Conservation (phyloP, 106 monocot genomes). For the Chionographis japonica region DNA sequence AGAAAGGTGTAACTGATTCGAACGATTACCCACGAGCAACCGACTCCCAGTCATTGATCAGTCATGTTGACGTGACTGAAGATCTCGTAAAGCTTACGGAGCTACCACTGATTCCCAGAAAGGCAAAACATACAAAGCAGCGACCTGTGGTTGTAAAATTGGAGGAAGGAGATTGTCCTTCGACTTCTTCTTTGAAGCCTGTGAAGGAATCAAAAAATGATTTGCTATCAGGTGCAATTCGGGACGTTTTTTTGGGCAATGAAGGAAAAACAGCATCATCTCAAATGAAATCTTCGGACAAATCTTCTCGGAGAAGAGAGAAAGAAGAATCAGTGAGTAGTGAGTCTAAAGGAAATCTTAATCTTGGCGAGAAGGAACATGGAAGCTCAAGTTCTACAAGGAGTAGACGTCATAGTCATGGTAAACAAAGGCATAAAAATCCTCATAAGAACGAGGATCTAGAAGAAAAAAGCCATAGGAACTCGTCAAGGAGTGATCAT, state of each 20-base stretch:
- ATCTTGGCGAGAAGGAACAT: slow-evolving; percentile 13
- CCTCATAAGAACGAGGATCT: slow-evolving; percentile 25
- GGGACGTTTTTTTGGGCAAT: slow-evolving; percentile 40
- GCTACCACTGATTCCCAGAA: slow-evolving; percentile 31
- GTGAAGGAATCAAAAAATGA: slow-evolving; percentile 33
- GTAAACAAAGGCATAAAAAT: slow-evolving; percentile 42
- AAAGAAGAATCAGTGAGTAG: slow-evolving; percentile 11
- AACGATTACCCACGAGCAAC: slow-evolving; percentile 68
- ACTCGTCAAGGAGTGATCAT: slow-evolving; percentile 28
- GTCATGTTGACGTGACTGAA: slow-evolving; percentile 18
- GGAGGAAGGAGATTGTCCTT: slow-evolving; percentile 43
- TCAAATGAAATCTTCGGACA: slow-evolving; percentile 14
- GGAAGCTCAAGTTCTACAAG: slow-evolving; percentile 37
- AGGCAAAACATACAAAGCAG: slow-evolving; percentile 45
- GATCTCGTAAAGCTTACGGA: slow-evolving; percentile 47
- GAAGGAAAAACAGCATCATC: slow-evolving; percentile 22
- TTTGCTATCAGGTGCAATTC: slow-evolving; percentile 54
- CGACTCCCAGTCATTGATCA: slow-evolving; percentile 20
- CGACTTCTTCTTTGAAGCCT: slow-evolving; percentile 13
- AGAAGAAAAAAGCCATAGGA: slow-evolving; percentile 38
- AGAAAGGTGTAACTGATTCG: slow-evolving; percentile 39
- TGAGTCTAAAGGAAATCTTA: slow-evolving; percentile 19
- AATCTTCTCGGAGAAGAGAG: slow-evolving; percentile 10
- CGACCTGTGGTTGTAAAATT: slow-evolving; percentile 84
- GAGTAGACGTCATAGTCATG: slow-evolving; percentile 29